Evolutionary conservation across 2,329 filamentous ascomycete species (phyloP).

Genomic region (Septoria linicola): DNA sequence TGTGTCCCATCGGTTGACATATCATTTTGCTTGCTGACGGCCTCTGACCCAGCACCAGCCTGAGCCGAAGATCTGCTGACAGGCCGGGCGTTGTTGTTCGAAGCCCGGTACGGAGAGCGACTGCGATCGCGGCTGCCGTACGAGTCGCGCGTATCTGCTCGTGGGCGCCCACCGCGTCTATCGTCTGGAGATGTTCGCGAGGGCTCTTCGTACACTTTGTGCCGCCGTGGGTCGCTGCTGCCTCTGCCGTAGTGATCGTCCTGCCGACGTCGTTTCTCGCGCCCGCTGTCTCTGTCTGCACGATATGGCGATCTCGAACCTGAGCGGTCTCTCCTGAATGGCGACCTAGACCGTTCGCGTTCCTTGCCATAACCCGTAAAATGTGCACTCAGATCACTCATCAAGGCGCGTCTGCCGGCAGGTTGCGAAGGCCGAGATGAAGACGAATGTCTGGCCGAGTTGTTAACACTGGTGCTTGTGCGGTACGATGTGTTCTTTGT

Average conservation of each 20-base stretch:
- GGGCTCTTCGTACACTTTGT: constrained; percentile 61
- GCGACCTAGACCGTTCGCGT: constrained; percentile 52
- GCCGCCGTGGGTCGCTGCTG: constrained; percentile 59
- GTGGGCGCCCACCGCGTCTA: constrained; percentile 14
- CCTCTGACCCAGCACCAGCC: constrained; percentile 10
- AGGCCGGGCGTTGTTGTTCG: constrained; percentile 5
- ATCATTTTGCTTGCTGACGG: constrained; percentile 3
- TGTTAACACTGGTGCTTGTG: constrained; percentile 86
- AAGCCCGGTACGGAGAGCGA: constrained; percentile 32
- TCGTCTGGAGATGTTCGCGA: constrained; percentile 32
- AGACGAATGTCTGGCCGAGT: constrained; percentile 69
- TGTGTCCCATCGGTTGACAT: constrained; percentile 22
- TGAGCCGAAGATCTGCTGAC: constrained; percentile 16
- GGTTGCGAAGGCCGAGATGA: constrained; percentile 37
- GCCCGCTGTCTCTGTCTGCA: constrained; percentile 41
- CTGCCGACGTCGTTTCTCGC: constrained; percentile 64
- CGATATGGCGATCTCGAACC: constrained; percentile 34
- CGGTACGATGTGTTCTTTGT: constrained; percentile 65
- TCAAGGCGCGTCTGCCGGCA: constrained; percentile 20
- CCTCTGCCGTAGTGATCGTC: constrained; percentile 56
- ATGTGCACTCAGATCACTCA: constrained; percentile 27
- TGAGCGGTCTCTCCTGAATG: constrained; percentile 48
- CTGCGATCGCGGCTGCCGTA: constrained; percentile 23
- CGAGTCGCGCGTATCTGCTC: constrained; percentile 13
- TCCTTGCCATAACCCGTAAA: constrained; percentile 41